Evolutionary conservation across 2,329 filamentous ascomycete species (phyloP), one percentile per base, ranked within the genome.

Genomic region (Talaromyces rugulosus): DNA sequence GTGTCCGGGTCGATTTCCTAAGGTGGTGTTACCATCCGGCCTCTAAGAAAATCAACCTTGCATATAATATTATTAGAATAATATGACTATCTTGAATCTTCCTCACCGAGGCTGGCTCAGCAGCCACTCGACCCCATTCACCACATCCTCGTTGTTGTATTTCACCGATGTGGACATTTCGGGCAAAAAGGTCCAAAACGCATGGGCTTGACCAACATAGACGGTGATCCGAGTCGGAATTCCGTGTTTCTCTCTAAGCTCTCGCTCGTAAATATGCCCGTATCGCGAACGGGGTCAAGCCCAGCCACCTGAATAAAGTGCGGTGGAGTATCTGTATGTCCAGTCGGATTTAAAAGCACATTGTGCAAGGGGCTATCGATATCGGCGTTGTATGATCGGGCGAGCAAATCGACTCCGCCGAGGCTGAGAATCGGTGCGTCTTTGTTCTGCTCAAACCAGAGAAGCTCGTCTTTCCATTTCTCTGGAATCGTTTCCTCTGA

Each of bases 191-290:
- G 65, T 60, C 71, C 70, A 73, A 59, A 72, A 72, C 0, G 63
- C 64, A 65, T 76, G 74, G 1, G 73, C 72, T 30, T 73, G 53
- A 11, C 74, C 74, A 8, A 69, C 69, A 58, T 72, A 76, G 3
- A 75, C 23, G 64, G 72, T 64, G 12, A 72, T 47, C 27, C 65
- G 66, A 1, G 72, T 74, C 56, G 68, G 66, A 14, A 73, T 62
- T 5, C 70, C 71, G 60, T 59, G 58, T 34, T 69, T 64, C 30
- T 67, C 60, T 27, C 64, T 52, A 23, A 71, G 66, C 31, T 67
- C 63, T 18, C 64, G 65, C 47, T 68, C 68, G 60, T 69, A 71
- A 11, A 70, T 66, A 71, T 56, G 11, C 23, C 68, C 47, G 70
- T 69, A 51, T 72, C 70, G 42, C 69, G 62, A 12, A 71, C 55